Base-by-base conservation (phyloP, 176 grass and related monocot species). In the Oropetium thomaeum region DNA sequence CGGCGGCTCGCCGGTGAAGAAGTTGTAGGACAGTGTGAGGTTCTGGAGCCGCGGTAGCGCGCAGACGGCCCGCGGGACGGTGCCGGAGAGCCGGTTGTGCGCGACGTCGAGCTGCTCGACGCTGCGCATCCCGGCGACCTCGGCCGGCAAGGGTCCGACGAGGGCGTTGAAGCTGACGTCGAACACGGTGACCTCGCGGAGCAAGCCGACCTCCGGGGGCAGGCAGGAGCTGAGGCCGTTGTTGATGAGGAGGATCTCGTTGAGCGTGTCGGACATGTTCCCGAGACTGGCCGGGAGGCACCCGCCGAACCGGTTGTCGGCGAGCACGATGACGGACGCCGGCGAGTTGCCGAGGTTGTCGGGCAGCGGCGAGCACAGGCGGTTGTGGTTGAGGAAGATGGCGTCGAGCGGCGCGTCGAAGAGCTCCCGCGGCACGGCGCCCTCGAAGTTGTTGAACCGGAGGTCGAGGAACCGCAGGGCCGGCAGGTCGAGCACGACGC, bases 341-440 rank as follows among this genome's bases (percentile, higher is more conserved):
- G 90, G 87, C 1, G 90, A 93, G 44, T 84, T 93, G 14, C 90
- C 90, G 43, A 93, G 70, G 76, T 93, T 93, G 30, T 87, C 90
- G 0, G 90, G 90, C 42, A 93, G 84, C n/a, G 73, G 53, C 37
- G 89, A 93, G 4, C 74, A 31, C 14, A 96, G 78, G 67, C 92
- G 86, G 61, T 96, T 96, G 89, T 69, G 80, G 88, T 96, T 96
- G 83, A 96, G 86, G 71, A 96, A 96, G 80, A 96, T 91, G 76
- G 92, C 92, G 75, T 96, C 92, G 69, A 96, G 73, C 29, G 88
- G 85, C 20, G 61, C 63, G 69, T 96, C 83, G 55, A 96, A 96
- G 70, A 96, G 79, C 71, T 74, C 67, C 39, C 5, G 13, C 10
- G 92, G 92, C 28, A 96, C 52, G 61, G 67, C 20, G 44, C 92